These are phyloP conservation scores for Alternaria sp. DNA, from an alignment of 2,329 filamentous ascomycete genomes.

Conservation along the genomic window DNA sequence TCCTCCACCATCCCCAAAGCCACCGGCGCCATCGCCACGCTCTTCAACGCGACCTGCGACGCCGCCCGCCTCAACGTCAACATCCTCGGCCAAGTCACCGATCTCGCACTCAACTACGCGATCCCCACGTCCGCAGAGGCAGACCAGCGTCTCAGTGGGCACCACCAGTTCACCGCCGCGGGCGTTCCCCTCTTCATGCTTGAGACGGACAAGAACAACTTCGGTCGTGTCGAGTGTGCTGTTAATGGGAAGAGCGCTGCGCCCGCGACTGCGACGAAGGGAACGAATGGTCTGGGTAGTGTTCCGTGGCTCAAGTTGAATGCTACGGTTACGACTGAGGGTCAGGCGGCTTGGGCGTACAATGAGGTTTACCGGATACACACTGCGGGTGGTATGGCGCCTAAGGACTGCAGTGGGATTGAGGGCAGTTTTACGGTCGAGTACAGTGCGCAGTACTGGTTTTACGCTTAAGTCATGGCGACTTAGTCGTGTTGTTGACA, in stretches of 20 bases:
- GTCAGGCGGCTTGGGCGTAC: constrained; percentile 51
- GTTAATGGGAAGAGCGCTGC: constrained; percentile 69
- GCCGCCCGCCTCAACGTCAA: constrained; percentile 65
- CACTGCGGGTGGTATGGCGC: constrained; percentile 81
- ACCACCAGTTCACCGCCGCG: constrained; percentile 78
- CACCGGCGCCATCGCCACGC: constrained; percentile 77
- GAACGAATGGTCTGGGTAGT: constrained; percentile 64
- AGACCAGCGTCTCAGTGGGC: constrained; percentile 70
- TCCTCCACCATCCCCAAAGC: constrained; percentile 67
- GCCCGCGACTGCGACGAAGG: constrained; percentile 65
- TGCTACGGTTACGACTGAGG: constrained; percentile 36
- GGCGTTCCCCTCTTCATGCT: constrained; percentile 84
- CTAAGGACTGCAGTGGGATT: constrained; percentile 73
- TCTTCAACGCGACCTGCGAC: constrained; percentile 88
- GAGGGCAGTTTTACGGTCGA: constrained; percentile 71
- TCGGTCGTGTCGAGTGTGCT: constrained; percentile 68
- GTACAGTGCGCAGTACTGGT: constrained; percentile 84
- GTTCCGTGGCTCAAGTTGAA: constrained; percentile 83
- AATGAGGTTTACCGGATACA: constrained; percentile 82
- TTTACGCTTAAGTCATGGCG: constrained; percentile 46
- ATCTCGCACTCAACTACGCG: constrained; percentile 71
- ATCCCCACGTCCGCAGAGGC: constrained; percentile 54
- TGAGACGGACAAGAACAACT: constrained; percentile 59
- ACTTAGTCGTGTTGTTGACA: no score
- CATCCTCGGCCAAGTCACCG: constrained; percentile 69